Evolutionary conservation across 805 yeast genomes (phyloP), one percentile per base, ranked within the genome.

Genomic region (Clavispora asparagi): DNA sequence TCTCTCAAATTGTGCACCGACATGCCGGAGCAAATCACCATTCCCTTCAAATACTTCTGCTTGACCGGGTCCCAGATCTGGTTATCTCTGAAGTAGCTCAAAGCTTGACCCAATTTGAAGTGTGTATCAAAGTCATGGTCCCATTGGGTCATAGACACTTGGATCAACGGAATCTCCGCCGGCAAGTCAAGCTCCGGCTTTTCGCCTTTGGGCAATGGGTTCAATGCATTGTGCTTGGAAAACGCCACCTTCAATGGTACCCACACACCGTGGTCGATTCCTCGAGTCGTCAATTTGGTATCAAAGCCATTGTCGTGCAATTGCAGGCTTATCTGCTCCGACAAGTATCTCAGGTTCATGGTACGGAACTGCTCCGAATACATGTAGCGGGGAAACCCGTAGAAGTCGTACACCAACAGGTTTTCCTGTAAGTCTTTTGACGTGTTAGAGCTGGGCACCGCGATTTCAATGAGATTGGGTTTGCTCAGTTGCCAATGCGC

Each of bases 201-300:
- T 36, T 70, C 67, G 29, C 70, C 70, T 2, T 42, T 37, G n/a
- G 49, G 49, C 27, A 43, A 14, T 49, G 52, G 67, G 26, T 70
- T 60, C 31, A 44, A 37, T 0, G 53, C 38, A 37, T 49, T 60
- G 37, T 78, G 72, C 51, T 61, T 60, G 6, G 66, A 57, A 47
- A 86, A 85, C 7, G 87, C 88, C 23, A 83, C 85, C 57, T 84
- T 81, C 48, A 83, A 71, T 1, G 92, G 92, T 6, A 84, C 90
- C 89, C 92, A 87, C 7, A 74, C 83, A 7, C 95, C 95, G 64
- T 87, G 95, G 59, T 87, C 95, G 19, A 87, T 63, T 9, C 94
- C 94, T 46, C 94, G 68, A n/a, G 65, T 59, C 0, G 76, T 69
- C 9, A 78, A 48, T 26, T 64, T 62, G 0, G 81, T 63, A 3